Base-by-base conservation (phyloP, 805 yeast species). In the Candida endomychidarum region DNA sequence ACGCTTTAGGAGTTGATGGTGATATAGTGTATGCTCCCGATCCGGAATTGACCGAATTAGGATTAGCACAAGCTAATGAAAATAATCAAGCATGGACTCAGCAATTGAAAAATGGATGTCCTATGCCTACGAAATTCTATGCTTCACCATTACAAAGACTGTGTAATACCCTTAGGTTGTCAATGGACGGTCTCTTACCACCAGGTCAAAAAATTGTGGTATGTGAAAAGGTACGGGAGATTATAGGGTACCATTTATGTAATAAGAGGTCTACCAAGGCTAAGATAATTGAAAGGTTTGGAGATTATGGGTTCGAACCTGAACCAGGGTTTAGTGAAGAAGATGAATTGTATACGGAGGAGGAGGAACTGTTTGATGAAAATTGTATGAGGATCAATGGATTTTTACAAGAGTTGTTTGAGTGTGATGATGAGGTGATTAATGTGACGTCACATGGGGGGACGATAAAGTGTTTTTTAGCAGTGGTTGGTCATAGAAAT, bases 61-160 rank as follows among this genome's bases (percentile, higher is more conserved):
- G 88, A 1, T 63, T 67, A 10, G 52, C 60, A 8, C 87, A 82
- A 58, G 87, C 83, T n/a, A 57, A 60, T 37, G 74, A 68, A 31
- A 69, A 77, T 52, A 59, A 69, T 44, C 56, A 49, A 15, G 70
- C 63, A 6, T 74, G 81, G 77, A 45, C 53, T 34, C 44, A 53
- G 8, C 75, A 80, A 47, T 48, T 77, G 2, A 48, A 38, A 6
- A 54, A 59, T n/a, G 74, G 80, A 2, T 76, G 77, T 8, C 78
- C 82, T 3, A 43, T 77, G 11, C 87, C 87, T 1, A 56, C 70
- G 12, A 63, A 57, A 32, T 78, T 74, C 47, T 80, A 74, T 54
- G 69, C 72, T 21, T 79, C 85, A 2, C 88, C 89, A 0, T 70
- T 82, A 59, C 79, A 83, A 31, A 66, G 89, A 50, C 76, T 84